Evolutionary conservation across 352 stramenopile genomes (phyloP).

Genomic region (Phytophthora aleatoria): DNA sequence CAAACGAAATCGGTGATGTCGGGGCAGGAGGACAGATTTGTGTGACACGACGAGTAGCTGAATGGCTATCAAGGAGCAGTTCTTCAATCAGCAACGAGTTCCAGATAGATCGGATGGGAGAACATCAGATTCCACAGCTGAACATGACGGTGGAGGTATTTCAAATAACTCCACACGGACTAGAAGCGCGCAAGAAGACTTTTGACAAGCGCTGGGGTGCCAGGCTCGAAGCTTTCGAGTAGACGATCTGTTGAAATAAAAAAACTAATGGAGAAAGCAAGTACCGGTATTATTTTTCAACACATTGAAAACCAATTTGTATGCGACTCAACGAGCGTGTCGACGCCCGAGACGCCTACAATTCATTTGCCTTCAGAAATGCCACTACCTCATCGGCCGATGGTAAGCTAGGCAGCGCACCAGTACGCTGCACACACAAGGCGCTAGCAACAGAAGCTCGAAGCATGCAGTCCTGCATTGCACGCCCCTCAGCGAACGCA

Average conservation of each 20-base stretch:
- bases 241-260: too few species aligned
- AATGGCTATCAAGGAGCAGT: constrained; percentile 45
- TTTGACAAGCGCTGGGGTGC: constrained; percentile 30
- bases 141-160: constrained; percentile 46
- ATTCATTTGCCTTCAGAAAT: constrained; percentile 17
- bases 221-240: constrained; percentile 22
- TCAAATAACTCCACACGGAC: constrained; percentile 38
- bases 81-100: constrained; percentile 24
- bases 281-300: too few species aligned
- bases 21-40: constrained; percentile 58
- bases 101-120: constrained; percentile 35
- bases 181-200: constrained; percentile 44
- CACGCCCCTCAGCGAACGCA: constrained; percentile 42
- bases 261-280: too few species aligned
- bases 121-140: constrained; percentile 41
- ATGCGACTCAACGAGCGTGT: too few species aligned
- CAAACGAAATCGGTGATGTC: constrained; percentile 53
- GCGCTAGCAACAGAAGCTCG: constrained; percentile 46
- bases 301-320: too few species aligned
- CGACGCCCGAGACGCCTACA: neutral
- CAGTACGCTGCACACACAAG: constrained; percentile 59
- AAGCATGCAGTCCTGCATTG: constrained; percentile 49
- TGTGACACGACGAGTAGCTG: constrained; percentile 43
- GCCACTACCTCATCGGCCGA: constrained; percentile 26
- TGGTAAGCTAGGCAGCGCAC: constrained; percentile 68